Conservation (phyloP, 768 basidiomycete genomes). For the Suillus sp. region DNA sequence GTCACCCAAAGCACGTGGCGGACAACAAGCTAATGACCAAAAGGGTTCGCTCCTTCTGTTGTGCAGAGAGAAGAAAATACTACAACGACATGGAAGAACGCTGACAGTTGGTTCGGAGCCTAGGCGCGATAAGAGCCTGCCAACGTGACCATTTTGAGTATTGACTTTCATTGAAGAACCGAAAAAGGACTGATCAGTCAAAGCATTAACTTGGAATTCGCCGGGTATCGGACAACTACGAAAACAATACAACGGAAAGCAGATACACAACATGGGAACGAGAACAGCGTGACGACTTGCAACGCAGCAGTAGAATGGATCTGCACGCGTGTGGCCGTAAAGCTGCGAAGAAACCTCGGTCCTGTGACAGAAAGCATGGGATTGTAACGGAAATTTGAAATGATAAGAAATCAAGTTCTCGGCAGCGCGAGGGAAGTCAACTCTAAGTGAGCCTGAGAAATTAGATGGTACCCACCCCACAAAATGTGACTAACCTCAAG, state of each 20-base stretch:
- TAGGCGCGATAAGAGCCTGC: not conserved
- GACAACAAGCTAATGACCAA: constrained; percentile 20
- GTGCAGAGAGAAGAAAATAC: not conserved
- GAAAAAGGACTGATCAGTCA: not conserved
- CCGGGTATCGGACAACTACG: not conserved
- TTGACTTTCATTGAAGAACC: not conserved
- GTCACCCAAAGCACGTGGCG: not conserved
- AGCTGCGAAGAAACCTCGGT: not conserved
- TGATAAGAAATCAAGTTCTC: constrained; percentile 3
- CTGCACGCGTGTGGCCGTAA: not conserved
- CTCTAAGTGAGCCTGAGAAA: not conserved
- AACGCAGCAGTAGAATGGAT: not conserved
- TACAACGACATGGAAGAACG: constrained; percentile 7
- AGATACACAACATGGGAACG: not conserved
- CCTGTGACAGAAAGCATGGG: not conserved
- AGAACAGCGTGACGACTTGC: too few relatives aligned
- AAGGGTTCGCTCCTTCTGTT: not conserved
- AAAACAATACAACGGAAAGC: constrained; percentile 3
- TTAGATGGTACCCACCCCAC: not conserved
- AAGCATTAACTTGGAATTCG: not conserved
- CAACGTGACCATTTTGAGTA: not conserved
- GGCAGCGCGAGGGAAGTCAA: not conserved
- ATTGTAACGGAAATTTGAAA: not conserved
- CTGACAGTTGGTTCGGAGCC: not conserved
- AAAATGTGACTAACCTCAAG: not conserved